phyloP scores from a whole-genome alignment of 2,329 filamentous ascomycete species.

The Ophiosphaerella narmari region DNA sequence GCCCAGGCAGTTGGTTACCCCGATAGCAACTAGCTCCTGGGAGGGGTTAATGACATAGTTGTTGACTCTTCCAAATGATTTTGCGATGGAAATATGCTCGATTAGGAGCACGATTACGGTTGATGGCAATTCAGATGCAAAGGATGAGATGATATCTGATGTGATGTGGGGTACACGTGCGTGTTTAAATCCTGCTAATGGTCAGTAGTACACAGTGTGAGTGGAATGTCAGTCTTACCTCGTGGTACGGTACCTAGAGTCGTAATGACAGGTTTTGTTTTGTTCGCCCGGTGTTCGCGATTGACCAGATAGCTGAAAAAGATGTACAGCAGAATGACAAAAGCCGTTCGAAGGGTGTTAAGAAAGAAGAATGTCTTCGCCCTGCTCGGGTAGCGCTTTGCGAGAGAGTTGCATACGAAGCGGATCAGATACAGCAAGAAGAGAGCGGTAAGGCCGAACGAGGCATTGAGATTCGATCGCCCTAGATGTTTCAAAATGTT shows the following conservation, averaged over 20 bases:
- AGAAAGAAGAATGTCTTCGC: constrained; percentile 84
- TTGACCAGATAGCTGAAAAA: constrained; percentile 88
- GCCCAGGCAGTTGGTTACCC: constrained; percentile 84
- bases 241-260: constrained; percentile 79
- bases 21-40: constrained; percentile 94
- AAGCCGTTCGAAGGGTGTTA: constrained; percentile 87
- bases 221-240: constrained; percentile 51
- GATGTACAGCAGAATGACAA: constrained; percentile 90
- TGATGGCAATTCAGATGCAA: constrained; percentile 76
- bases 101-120: constrained; percentile 91
- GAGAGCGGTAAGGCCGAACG: constrained; percentile 83
- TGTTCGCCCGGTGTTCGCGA: constrained; percentile 51
- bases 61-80: constrained; percentile 93
- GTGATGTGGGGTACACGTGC: constrained; percentile 74
- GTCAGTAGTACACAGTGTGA: constrained; percentile 4
- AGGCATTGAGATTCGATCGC: constrained; percentile 71
- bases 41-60: constrained; percentile 98
- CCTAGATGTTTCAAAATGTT: constrained; percentile 74
- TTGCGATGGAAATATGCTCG: constrained; percentile 96
- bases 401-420: constrained; percentile 64
- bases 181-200: constrained; percentile 65
- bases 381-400: constrained; percentile 69
- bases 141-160: constrained; percentile 66
- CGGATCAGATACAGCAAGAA: constrained; percentile 74
- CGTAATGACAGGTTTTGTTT: constrained; percentile 65